Conservation (phyloP, 768 basidiomycete species). For the Mycena rebaudengoi region DNA sequence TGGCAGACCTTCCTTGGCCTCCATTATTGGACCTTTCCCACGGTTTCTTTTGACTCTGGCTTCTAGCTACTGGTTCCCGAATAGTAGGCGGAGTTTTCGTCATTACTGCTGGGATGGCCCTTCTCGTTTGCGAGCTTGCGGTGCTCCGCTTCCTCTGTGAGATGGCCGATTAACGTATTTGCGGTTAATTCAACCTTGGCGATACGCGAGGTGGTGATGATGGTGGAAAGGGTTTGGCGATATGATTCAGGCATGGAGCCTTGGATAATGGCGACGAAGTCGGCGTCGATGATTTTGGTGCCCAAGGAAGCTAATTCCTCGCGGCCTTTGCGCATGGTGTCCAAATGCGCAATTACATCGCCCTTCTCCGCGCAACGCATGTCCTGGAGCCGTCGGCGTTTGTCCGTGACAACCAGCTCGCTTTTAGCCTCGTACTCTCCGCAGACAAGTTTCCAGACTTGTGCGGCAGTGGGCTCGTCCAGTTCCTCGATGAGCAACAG, state of each 20-base stretch:
- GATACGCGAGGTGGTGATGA: background rate
- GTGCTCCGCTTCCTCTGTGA: background rate
- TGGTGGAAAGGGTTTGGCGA: background rate
- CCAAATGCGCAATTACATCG: too few relatives aligned
- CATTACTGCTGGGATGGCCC: background rate
- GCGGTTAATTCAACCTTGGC: background rate
- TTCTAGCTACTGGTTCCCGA: background rate
- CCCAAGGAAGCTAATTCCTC: background rate
- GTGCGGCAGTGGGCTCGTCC: background rate
- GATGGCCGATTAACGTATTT: background rate
- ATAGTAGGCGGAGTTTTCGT: background rate
- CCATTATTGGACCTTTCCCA: background rate
- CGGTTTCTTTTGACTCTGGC: background rate
- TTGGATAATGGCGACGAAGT: background rate
- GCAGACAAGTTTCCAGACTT: background rate
- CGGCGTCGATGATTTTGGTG: background rate
- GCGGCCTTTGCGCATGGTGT: too few relatives aligned
- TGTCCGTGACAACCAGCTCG: background rate
- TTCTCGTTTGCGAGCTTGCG: background rate
- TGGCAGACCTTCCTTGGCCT: background rate
- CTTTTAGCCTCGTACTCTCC: background rate
- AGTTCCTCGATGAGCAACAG: too few relatives aligned
- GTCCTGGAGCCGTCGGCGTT: background rate
- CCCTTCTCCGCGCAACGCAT: too few relatives aligned
- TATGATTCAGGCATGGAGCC: constrained; percentile 1